Evolutionary conservation across 2,329 filamentous ascomycete genomes (phyloP).

Genomic region (Diaporthe citrichinensis): DNA sequence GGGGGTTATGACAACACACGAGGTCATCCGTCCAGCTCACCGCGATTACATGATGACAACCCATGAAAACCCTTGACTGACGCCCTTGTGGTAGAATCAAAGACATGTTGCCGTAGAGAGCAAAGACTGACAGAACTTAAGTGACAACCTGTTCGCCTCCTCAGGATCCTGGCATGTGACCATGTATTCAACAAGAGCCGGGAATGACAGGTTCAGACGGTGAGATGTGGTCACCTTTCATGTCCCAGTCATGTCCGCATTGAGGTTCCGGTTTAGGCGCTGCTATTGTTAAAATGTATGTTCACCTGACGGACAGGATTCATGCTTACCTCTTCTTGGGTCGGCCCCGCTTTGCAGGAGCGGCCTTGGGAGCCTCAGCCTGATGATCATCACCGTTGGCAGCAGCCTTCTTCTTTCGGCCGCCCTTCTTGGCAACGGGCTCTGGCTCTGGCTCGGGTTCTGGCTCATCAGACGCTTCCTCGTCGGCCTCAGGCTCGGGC

Average conservation of each 20-base stretch:
- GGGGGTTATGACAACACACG: background rate
- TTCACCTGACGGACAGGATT: background rate
- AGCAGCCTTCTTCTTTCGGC: slow-evolving; percentile 37
- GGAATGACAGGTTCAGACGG: background rate
- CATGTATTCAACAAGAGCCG: background rate
- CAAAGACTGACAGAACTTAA: background rate
- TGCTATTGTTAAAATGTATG: background rate
- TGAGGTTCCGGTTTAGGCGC: background rate
- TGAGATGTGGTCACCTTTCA: background rate
- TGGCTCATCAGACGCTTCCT: slow-evolving; percentile 42
- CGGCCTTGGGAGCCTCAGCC: slow-evolving; percentile 39
- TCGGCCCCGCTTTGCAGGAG: slow-evolving; percentile 40
- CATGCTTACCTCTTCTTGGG: slow-evolving; percentile 35
- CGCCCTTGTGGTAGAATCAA: background rate
- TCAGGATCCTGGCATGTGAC: background rate
- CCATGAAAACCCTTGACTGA: background rate
- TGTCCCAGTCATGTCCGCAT: background rate
- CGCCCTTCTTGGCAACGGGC: slow-evolving; percentile 20
- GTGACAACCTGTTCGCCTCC: background rate
- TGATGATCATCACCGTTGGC: slow-evolving; percentile 19
- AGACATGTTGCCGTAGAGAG: background rate
- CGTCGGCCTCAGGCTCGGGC: slow-evolving; percentile 1
- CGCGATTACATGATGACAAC: background rate
- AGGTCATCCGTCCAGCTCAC: background rate
- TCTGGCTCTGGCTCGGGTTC: slow-evolving; percentile 27